Evolutionary conservation across 805 yeast species (phyloP).

Genomic region (Zygotorulaspora florentina): DNA sequence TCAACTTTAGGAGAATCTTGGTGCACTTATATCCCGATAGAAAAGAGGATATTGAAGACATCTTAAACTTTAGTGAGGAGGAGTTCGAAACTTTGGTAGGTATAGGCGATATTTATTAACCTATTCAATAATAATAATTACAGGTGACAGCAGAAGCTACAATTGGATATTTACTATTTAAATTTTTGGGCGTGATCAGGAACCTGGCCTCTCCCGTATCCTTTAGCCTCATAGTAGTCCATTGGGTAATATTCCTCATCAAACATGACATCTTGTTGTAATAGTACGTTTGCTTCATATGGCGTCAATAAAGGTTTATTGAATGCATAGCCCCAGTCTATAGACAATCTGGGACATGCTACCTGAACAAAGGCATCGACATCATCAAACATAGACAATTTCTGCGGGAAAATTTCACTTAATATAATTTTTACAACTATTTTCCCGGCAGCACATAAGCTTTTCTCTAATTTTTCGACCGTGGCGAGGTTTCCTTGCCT

Average conservation of each 20-base stretch:
- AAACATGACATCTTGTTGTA: conserved; percentile 69
- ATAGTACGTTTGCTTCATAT: conserved; percentile 89
- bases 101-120: conserved; percentile 40
- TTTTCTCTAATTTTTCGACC: conserved; percentile 57
- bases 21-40: conserved; percentile 34
- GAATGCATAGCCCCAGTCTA: conserved; percentile 99
- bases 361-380: conserved; percentile 95
- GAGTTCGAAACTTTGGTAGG: conserved; percentile 73
- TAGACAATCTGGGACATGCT: conserved; percentile 93
- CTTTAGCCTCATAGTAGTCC: conserved; percentile 90
- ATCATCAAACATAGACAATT: conserved; percentile 86
- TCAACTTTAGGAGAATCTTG: conserved; percentile 36
- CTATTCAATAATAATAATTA: neutral
- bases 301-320: conserved; percentile 89
- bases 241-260: conserved; percentile 72
- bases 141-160: neutral
- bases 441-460: conserved; percentile 51
- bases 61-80: conserved; percentile 28
- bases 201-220: conserved; percentile 82
- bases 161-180: neutral
- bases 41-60: conserved; percentile 19
- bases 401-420: conserved; percentile 91
- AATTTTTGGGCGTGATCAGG: conserved; percentile 42
- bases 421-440: conserved; percentile 75
- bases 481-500: conserved; percentile 90